Conservation (phyloP, 176 grass and related monocot genomes). For the Eleusine indica region DNA sequence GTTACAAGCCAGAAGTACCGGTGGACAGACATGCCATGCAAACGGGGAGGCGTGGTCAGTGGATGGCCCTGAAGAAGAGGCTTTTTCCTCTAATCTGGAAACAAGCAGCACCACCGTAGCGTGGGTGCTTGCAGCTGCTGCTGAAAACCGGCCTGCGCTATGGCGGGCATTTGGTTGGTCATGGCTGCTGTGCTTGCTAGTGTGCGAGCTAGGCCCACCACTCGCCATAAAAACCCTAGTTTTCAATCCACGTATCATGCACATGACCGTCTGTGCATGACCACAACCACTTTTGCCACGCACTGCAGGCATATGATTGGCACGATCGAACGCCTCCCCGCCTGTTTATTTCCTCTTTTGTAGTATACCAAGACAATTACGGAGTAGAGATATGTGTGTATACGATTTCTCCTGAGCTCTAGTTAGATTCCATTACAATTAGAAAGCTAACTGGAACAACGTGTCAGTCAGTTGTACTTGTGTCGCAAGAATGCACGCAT, state of each 20-base stretch:
- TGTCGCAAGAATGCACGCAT: not conserved
- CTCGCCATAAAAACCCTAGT: slow-evolving; percentile 26
- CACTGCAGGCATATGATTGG: slow-evolving; percentile 47
- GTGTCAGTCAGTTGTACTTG: not conserved
- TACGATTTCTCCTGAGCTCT: not conserved
- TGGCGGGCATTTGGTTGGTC: slow-evolving; percentile 35
- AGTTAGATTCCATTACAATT: slow-evolving; percentile 34
- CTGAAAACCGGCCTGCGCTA: not conserved
- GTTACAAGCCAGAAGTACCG: not conserved
- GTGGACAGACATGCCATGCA: not conserved
- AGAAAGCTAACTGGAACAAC: not conserved
- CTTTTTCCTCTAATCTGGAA: slow-evolving; percentile 41
- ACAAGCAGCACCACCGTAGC: not conserved
- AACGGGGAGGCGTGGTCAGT: not conserved
- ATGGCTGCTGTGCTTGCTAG: not conserved
- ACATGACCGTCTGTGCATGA: slow-evolving; percentile 24
- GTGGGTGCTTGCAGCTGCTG: slow-evolving; percentile 4
- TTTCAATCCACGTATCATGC: slow-evolving; percentile 55
- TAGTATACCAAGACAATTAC: not conserved
- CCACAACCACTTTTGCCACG: slow-evolving; percentile 8
- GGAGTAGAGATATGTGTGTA: not conserved
- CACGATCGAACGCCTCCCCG: slow-evolving; percentile 1
- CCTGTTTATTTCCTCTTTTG: slow-evolving; percentile 23
- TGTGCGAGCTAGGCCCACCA: slow-evolving; percentile 42
- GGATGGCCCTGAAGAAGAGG: slow-evolving; percentile 47